These are phyloP conservation scores for Elasticomyces elasticus DNA, from an alignment of 495 filamentous ascomycete species.

Conservation along the genomic window DNA sequence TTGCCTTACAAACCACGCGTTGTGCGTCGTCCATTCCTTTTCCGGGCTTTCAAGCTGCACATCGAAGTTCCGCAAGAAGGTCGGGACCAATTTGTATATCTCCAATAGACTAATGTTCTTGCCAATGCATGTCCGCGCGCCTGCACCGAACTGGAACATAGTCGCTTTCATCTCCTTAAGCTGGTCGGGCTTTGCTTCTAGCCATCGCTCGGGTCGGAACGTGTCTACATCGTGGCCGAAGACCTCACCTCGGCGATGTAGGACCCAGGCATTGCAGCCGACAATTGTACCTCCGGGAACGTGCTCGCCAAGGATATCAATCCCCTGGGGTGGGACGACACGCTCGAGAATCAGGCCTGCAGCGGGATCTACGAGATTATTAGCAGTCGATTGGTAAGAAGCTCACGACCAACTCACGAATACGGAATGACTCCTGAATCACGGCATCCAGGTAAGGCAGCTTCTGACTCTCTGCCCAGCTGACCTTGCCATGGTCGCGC, in stretches of 20 bases:
- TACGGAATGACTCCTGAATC: constrained; percentile 58
- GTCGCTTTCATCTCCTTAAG: constrained; percentile 37
- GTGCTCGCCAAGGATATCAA: constrained; percentile 39
- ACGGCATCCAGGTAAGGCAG: constrained; percentile 56
- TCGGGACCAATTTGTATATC: constrained; percentile 71
- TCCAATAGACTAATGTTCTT: constrained; percentile 66
- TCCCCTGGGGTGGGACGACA: constrained; percentile 48
- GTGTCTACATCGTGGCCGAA: constrained; percentile 44
- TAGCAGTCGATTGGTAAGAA: not conserved
- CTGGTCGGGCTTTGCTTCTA: constrained; percentile 35
- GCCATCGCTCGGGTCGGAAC: constrained; percentile 50
- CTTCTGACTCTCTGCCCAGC: constrained; percentile 36
- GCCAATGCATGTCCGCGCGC: constrained; percentile 57
- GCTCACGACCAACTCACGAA: constrained; percentile 26
- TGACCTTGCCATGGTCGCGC: constrained; percentile 27
- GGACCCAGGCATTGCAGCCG: constrained; percentile 50
- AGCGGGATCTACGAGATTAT: constrained; percentile 38
- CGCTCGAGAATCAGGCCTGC: constrained; percentile 54
- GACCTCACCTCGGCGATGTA: constrained; percentile 45
- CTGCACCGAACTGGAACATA: constrained; percentile 52
- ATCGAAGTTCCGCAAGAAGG: constrained; percentile 59
- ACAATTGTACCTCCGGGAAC: constrained; percentile 50
- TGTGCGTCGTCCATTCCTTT: constrained; percentile 55
- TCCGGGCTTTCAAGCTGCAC: constrained; percentile 42
- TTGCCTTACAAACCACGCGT: constrained; percentile 68